Base-by-base conservation (phyloP, 106 monocot species). In the Acorus calamus region DNA sequence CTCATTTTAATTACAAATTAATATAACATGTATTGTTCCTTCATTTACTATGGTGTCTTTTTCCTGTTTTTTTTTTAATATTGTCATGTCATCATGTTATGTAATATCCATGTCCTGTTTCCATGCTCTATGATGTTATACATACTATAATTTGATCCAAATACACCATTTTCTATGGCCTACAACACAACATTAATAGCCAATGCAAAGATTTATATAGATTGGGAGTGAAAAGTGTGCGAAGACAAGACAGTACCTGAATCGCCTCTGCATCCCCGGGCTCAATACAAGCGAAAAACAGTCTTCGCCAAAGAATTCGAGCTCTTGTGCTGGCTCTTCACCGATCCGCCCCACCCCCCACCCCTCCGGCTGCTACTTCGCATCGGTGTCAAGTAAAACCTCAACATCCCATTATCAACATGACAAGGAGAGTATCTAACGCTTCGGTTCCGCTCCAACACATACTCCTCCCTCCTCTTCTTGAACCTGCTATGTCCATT, bases 231-330 rank as follows among this genome's bases (percentile, higher is more conserved):
- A 5, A 3, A 0, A 9, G 1, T 14, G 4, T 28, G 4, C 4
- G 5, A 14, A 8, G 4, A 46, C 3, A 3, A 46, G 7, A 11
- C 11, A 46, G 8, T 44, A 7, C 8, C 8, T n/a, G 47, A 61
- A 8, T 0, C 0, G 46, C 61, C 2, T 61, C 46, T 46, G 7
- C 28, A 28, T 41, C 3, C 46, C 8, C 61, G 9, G 2, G 42
- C 42, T 68, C 68, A 68, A 8, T 68, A 68, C 49, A 68, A 11
- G 7, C 48, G 56, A 10, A 68, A 28, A 14, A 68, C n/a, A 49
- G 41, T 59, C 42, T 58, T 59, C 10, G 55, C 13, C 45, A 66
- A 66, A 9, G 66, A 55, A 66, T 54, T 4, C 9, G 55, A 10
- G 59, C 14, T 47, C 43, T 68, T 7, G 46, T 46, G 11, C 45